These are phyloP conservation scores for Iberis pinnata DNA, from an alignment of 345 rosid species.

Conservation along the genomic window DNA sequence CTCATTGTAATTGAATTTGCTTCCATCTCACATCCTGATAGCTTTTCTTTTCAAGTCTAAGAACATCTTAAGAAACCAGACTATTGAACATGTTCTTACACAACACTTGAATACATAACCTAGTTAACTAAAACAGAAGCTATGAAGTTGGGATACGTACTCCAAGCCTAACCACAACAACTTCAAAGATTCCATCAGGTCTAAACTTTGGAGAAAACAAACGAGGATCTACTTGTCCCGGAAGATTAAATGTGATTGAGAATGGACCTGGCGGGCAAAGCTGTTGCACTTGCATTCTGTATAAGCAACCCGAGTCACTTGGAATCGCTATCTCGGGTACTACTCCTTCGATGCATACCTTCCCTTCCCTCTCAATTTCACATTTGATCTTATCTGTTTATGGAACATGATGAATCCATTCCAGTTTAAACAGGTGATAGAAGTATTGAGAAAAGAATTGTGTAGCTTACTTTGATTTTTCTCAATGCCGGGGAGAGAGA, in stretches of 20 bases:
- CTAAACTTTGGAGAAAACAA: slow-evolving; percentile 39
- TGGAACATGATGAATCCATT: no score
- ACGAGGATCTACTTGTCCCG: slow-evolving; percentile 75
- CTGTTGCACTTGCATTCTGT: slow-evolving; percentile 44
- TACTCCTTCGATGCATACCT: slow-evolving; percentile 48
- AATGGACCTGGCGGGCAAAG: slow-evolving; percentile 53
- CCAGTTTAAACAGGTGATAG: no score
- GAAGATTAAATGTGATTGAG: slow-evolving; percentile 51
- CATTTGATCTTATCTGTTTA: slow-evolving; percentile 52
- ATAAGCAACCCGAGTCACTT: slow-evolving; percentile 28
- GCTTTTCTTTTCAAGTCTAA: no score
- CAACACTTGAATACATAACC: no score
- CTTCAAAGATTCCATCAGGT: slow-evolving; percentile 61
- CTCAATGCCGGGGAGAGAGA: slow-evolving; percentile 56
- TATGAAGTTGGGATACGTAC: slow-evolving; percentile 6
- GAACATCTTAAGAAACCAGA: no score
- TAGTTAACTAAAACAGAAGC: no score
- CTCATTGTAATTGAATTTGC: no score
- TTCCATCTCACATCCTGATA: no score
- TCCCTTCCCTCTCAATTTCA: slow-evolving; percentile 47
- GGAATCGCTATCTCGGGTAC: slow-evolving; percentile 32
- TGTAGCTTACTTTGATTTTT: slow-evolving; percentile 46
- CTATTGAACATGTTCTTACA: no score
- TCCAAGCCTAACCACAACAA: slow-evolving; percentile 41
- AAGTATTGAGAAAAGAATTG: slow-evolving; percentile 6